A percentile compares a stretch with the other conserved stretches of the same genome.
phyloP scores from a whole-genome alignment of 78 protist genomes.

The Dictyostelium discoideum region dicty_2.7 NC_007091.3:1767001-1767500 shows the following conservation, averaged over 20 bases:
- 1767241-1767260: constrained; percentile 1
- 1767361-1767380: not conserved
- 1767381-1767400: too few species aligned
- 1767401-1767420: too few species aligned
- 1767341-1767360: not conserved
- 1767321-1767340: not conserved
- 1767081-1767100: constrained; percentile 25
- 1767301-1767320: not conserved
- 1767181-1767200: constrained; percentile 59
- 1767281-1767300: not conserved
- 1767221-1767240: constrained; percentile 50
- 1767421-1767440: not conserved
- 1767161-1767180: constrained; percentile 69
- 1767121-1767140: not conserved
- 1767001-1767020: constrained; percentile 28
- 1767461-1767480: not conserved
- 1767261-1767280: not conserved
- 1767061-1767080: constrained; percentile 13
- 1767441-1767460: not conserved
- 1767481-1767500: not conserved
- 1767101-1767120: constrained; percentile 73
- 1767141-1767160: constrained; percentile 61
- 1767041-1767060: constrained; percentile 35
- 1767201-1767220: constrained; percentile 33
- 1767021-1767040: constrained; percentile 58